Base-by-base conservation (phyloP, 768 basidiomycete genomes). In the Boletus rubescentipes region DNA sequence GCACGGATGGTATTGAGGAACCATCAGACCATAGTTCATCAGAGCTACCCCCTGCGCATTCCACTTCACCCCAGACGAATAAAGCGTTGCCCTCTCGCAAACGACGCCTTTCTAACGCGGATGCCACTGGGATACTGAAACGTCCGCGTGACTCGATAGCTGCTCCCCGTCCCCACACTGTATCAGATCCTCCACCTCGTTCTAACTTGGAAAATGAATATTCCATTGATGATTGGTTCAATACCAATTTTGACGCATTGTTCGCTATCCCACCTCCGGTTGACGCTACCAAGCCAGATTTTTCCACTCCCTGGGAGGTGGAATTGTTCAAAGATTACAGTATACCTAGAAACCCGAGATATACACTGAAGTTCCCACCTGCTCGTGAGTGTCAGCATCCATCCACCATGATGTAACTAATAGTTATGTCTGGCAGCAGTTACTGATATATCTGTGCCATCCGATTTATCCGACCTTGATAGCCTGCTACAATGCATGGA, bases 221-320 rank as follows among this genome's bases (percentile, higher is more conserved):
- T 18, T 61, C 65, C 0, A 50, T 75, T 15, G 72, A 76, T 18
- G 62, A 70, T 31, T 77, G 75, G 77, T 73, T 73, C 38, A 57
- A 67, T 20, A 51, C 63, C 5, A 57, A 62, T 46, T 66, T 67
- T 49, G 54, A 55, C 7, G 7, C 49, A 8, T 39, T 68, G 12
- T 72, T 74, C 23, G 55, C 68, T 3, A 54, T 69, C 5, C 71
- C 71, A 0, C 61, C 58, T 29, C 59, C 60, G 0, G 67, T 69
- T 14, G 57, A 65, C 9, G 57, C 62, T 2, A 55, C 58, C 1
- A 53, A 66, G 10, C 62, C 68, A 7, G 69, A 74, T 21, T 49
- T 61, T 16, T 61, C 65, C 0, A 11, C 60, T 1, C 58, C 57
- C 0, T 57, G 72, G 51, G 68, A 77, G 26, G 67, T 78, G 12